Percentiles rank a stretch among this genome's conserved stretches.
phyloP scores from a whole-genome alignment of 345 rosid species.

The Salix koriyanagi region DNA sequence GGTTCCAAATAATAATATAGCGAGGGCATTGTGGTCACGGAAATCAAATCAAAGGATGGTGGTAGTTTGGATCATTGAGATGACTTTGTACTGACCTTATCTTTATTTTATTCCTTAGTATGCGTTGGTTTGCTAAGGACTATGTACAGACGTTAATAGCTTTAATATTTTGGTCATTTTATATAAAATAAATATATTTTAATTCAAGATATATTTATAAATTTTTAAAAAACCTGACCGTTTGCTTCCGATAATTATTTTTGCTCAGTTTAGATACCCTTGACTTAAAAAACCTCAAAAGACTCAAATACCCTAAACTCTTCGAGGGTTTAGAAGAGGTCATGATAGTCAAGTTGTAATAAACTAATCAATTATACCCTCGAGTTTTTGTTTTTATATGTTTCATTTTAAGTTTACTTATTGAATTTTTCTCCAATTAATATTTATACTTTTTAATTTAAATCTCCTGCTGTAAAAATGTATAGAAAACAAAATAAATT shows the following conservation, averaged over 20 bases:
- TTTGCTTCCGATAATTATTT: slow-evolving; percentile 1
- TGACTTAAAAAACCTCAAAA: not conserved
- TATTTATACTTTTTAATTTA: not conserved
- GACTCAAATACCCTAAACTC: slow-evolving; percentile 11
- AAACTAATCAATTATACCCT: slow-evolving; percentile 6
- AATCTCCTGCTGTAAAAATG: not conserved
- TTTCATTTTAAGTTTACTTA: not conserved
- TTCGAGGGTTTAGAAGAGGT: slow-evolving; percentile 1
- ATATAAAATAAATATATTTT: not conserved
- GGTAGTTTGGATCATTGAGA: slow-evolving; percentile 57
- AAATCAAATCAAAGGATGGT: slow-evolving; percentile 27
- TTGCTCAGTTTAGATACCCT: slow-evolving; percentile 2
- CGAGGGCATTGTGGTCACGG: slow-evolving; percentile 28
- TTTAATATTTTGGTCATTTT: slow-evolving; percentile 13
- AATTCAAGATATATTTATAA: not conserved
- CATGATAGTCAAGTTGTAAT: slow-evolving; percentile 8
- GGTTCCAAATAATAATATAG: slow-evolving; percentile 6
- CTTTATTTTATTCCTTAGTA: slow-evolving; percentile 48
- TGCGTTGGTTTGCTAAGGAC: slow-evolving; percentile 40
- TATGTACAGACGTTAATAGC: slow-evolving; percentile 19
- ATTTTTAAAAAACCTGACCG: not conserved
- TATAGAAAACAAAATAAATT: not conserved
- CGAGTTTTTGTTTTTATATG: slow-evolving; percentile 22
- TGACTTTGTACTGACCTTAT: slow-evolving; percentile 56
- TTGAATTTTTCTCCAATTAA: not conserved